Percentiles rank a stretch among this genome's conserved stretches.
These are phyloP conservation scores for Porphyrellus cyaneotinctus DNA, from an alignment of 768 basidiomycete genomes.

Conservation along the genomic window DNA sequence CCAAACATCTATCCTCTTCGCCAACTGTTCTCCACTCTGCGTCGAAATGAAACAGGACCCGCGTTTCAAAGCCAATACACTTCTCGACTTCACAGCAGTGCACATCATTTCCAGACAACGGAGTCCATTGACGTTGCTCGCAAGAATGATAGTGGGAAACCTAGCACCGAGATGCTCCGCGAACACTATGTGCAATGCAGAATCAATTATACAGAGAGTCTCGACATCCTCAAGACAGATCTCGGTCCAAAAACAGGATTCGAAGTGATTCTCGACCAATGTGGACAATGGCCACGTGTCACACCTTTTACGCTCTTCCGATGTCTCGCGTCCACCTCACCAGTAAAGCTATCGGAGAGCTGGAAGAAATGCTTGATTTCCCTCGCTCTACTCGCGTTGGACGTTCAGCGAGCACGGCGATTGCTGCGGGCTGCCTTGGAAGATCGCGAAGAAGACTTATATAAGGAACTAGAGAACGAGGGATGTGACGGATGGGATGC, in stretches of 20 bases:
- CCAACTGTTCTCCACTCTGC: background rate
- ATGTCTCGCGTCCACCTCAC: background rate
- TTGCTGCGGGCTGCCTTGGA: background rate
- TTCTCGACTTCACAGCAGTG: background rate
- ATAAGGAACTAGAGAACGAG: background rate
- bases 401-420: background rate
- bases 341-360: background rate
- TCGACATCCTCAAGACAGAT: background rate
- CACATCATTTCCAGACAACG: background rate
- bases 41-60: background rate
- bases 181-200: no score
- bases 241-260: background rate
- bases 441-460: background rate
- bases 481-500: background rate
- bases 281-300: no score
- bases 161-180: no score
- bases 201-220: background rate
- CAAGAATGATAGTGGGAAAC: no score
- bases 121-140: background rate
- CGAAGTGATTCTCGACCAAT: background rate
- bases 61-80: background rate
- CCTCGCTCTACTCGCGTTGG: no score
- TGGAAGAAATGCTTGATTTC: background rate
- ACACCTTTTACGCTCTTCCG: no score
- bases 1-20: background rate